These are phyloP conservation scores for Luffa acutangula DNA, from an alignment of 306 rosid genomes.

Conservation along the genomic window DNA sequence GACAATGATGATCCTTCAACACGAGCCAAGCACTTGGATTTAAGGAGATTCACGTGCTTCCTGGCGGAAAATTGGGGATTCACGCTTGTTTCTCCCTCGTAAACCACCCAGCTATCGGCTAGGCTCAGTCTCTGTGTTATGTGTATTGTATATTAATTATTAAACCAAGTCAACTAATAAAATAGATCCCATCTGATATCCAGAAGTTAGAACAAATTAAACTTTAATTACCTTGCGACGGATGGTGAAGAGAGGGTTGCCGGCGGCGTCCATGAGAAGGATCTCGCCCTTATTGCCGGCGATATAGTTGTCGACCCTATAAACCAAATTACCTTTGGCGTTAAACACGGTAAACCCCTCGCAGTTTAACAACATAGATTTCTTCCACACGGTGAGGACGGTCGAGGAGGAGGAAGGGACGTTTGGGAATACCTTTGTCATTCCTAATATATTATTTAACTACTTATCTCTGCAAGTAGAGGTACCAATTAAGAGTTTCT, in stretches of 20 bases:
- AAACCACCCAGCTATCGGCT: conserved; percentile 54
- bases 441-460: conserved; percentile 1
- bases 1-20: conserved; percentile 1
- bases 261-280: conserved; percentile 74
- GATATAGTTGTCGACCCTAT: conserved; percentile 55
- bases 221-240: conserved; percentile 46
- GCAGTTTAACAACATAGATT: conserved; percentile 57
- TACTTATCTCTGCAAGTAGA: background rate
- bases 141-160: background rate
- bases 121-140: conserved; percentile 50
- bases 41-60: conserved; percentile 33
- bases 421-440: conserved; percentile 67
- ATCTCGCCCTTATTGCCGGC: conserved; percentile 36
- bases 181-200: no score
- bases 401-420: background rate
- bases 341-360: conserved; percentile 72
- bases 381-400: conserved; percentile 65
- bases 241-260: conserved; percentile 60
- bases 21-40: conserved; percentile 38
- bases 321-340: conserved; percentile 40
- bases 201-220: no score
- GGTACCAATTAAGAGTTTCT: background rate
- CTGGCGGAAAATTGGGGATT: conserved; percentile 34
- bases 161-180: background rate
- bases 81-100: conserved; percentile 38